These are phyloP conservation scores for Puya raimondii DNA, from an alignment of 176 grass and related monocot species.

Conservation along the genomic window DNA sequence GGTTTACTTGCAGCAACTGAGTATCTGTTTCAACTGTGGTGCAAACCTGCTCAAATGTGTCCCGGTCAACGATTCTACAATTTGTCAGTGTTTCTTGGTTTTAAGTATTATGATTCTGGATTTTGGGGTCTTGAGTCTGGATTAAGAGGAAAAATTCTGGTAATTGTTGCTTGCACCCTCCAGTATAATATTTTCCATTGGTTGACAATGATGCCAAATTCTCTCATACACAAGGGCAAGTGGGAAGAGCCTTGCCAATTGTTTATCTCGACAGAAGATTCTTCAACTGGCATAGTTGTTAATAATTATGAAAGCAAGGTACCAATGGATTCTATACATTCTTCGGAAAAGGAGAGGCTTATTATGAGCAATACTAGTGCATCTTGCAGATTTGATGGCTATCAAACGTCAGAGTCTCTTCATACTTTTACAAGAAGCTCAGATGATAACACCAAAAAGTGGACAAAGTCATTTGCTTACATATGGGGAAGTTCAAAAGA, in stretches of 20 bases:
- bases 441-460: slow-evolving; percentile 41
- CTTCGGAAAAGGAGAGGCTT: slow-evolving; percentile 50
- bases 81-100: slow-evolving; percentile 68
- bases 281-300: slow-evolving; percentile 21
- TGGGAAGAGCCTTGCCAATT: slow-evolving; percentile 96
- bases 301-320: slow-evolving; percentile 34
- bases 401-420: slow-evolving; percentile 35
- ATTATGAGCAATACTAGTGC: slow-evolving; percentile 31
- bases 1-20: slow-evolving; percentile 73
- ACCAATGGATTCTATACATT: slow-evolving; percentile 36
- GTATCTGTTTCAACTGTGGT: slow-evolving; percentile 94
- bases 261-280: slow-evolving; percentile 54
- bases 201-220: slow-evolving; percentile 62
- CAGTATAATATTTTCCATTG: slow-evolving; percentile 97
- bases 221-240: slow-evolving; percentile 62
- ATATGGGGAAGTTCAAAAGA: slow-evolving; percentile 94
- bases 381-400: slow-evolving; percentile 26
- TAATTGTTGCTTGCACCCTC: slow-evolving; percentile 81
- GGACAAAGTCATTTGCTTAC: slow-evolving; percentile 41
- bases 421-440: slow-evolving; percentile 17
- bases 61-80: slow-evolving; percentile 56
- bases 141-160: slow-evolving; percentile 79
- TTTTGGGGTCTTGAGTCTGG: slow-evolving; percentile 85
- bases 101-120: slow-evolving; percentile 76
- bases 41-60: slow-evolving; percentile 84